A percentile compares a stretch with the other conserved stretches of the same genome.
These are phyloP conservation scores for Nematodospora valgi DNA, from an alignment of 805 yeast genomes.

Conservation along the genomic window DNA sequence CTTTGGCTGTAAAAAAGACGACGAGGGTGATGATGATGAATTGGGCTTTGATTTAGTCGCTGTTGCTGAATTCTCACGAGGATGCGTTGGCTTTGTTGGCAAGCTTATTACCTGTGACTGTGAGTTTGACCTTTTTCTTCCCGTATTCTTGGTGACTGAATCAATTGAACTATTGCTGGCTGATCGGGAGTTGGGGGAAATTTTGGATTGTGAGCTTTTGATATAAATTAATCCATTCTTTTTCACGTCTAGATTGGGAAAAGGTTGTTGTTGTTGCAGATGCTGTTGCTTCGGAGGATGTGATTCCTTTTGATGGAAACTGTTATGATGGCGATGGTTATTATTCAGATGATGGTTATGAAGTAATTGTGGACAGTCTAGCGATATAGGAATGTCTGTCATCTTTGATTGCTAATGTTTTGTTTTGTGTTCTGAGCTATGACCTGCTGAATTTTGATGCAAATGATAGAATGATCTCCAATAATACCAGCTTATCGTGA, in stretches of 20 bases:
- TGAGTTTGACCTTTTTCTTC: slow-evolving; percentile 36
- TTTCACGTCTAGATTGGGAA: slow-evolving; percentile 7
- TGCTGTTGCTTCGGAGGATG: neutral
- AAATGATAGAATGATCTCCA: neutral
- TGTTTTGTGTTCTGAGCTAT: neutral
- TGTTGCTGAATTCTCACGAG: neutral
- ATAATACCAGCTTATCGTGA: slow-evolving; percentile 5
- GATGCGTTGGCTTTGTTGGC: slow-evolving; percentile 15
- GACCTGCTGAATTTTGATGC: neutral
- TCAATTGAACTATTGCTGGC: neutral
- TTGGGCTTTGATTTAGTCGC: neutral
- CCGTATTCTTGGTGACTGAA: slow-evolving; percentile 2
- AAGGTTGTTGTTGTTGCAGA: slow-evolving; percentile 6
- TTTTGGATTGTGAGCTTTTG: slow-evolving; percentile 1
- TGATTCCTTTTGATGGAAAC: neutral
- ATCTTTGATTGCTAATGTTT: no score
- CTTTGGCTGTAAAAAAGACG: slow-evolving; percentile 5
- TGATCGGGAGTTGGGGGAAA: neutral
- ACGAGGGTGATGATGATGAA: slow-evolving; percentile 2
- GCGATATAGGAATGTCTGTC: slow-evolving; percentile 4
- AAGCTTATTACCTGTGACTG: slow-evolving; percentile 36
- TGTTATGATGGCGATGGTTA: neutral
- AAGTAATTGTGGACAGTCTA: slow-evolving; percentile 1
- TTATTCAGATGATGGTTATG: neutral
- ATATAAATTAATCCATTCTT: slow-evolving; percentile 3